phyloP scores from a whole-genome alignment of 257 asterid genomes.

The Penstemon davidsonii region DNA sequence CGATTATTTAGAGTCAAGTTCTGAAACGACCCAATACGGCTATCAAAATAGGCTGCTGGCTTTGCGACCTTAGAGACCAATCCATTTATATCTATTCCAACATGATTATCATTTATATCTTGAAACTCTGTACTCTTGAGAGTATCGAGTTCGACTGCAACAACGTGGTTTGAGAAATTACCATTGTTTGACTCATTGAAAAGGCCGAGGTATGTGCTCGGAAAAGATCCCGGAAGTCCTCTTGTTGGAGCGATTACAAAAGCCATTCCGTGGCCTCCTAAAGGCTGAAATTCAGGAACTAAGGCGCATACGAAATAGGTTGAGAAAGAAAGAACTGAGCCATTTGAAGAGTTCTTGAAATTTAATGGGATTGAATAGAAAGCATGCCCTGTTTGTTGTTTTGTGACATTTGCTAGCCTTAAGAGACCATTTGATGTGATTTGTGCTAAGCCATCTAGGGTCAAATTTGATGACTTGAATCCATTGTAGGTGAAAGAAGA shows the following conservation, averaged over 20 bases:
- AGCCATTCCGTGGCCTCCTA: slow-evolving; percentile 62
- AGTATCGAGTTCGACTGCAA: slow-evolving; percentile 68
- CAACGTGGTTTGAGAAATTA: slow-evolving; percentile 43
- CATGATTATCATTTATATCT: slow-evolving; percentile 56
- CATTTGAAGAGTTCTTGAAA: slow-evolving; percentile 47
- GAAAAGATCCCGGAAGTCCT: slow-evolving; percentile 37
- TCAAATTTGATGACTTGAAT: slow-evolving; percentile 41
- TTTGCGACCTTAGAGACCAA: slow-evolving; percentile 28
- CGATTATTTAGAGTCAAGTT: slow-evolving; percentile 52
- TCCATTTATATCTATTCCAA: slow-evolving; percentile 54
- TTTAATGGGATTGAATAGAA: slow-evolving; percentile 45
- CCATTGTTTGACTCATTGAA: slow-evolving; percentile 53
- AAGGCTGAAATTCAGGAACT: slow-evolving; percentile 35
- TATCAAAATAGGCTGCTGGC: slow-evolving; percentile 45
- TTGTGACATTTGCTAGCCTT: slow-evolving; percentile 45
- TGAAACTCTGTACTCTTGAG: slow-evolving; percentile 37
- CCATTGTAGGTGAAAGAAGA: slow-evolving; percentile 51
- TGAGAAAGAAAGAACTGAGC: slow-evolving; percentile 46
- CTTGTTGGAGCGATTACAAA: slow-evolving; percentile 56
- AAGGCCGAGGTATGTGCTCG: slow-evolving; percentile 54
- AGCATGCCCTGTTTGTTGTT: slow-evolving; percentile 48
- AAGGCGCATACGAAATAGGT: slow-evolving; percentile 61
- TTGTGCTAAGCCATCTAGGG: slow-evolving; percentile 57
- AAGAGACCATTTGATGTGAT: slow-evolving; percentile 46
- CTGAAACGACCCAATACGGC: slow-evolving; percentile 24